Percentiles rank a stretch among this genome's conserved stretches.
Evolutionary conservation across 2,329 filamentous ascomycete species (phyloP).

Genomic region (Aspergillus thermomutatus): DNA sequence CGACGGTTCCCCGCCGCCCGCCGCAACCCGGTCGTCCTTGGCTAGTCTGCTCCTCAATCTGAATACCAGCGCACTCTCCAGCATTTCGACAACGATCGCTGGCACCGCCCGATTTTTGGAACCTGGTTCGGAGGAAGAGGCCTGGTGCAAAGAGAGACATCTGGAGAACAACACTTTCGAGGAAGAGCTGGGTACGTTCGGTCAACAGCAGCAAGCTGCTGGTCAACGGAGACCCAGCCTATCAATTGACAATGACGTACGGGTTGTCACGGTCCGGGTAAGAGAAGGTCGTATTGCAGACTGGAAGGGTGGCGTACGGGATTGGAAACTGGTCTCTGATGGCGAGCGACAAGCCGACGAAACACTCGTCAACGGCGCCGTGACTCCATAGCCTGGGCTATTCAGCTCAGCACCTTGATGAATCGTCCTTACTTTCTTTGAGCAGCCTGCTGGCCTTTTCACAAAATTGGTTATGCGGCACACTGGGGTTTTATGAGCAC

Average conservation of each 20-base stretch:
- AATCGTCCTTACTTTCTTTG: background rate
- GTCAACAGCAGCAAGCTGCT: constrained; percentile 29
- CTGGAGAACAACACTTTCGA: constrained; percentile 90
- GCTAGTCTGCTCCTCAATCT: constrained; percentile 83
- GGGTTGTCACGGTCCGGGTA: constrained; percentile 82
- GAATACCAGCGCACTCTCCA: constrained; percentile 82
- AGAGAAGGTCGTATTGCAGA: constrained; percentile 84
- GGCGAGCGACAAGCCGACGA: constrained; percentile 21
- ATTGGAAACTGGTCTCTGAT: constrained; percentile 56
- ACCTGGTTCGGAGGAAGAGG: constrained; percentile 73
- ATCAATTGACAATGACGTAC: constrained; percentile 74
- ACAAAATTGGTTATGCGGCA: background rate
- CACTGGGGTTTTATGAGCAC: background rate
- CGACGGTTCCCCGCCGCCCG: constrained; percentile 62
- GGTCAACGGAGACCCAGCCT: constrained; percentile 44
- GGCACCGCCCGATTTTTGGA: constrained; percentile 75
- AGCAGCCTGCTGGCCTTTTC: background rate
- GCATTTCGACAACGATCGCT: constrained; percentile 90
- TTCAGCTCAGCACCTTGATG: background rate
- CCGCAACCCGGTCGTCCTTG: constrained; percentile 65
- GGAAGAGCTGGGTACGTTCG: constrained; percentile 46
- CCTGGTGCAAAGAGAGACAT: constrained; percentile 78
- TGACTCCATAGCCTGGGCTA: constrained; percentile 5
- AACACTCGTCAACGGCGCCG: constrained; percentile 29
- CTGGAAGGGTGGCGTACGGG: constrained; percentile 89